Conservation (phyloP, 257 asterid genomes). For the Fraxinus cuspidata region DNA sequence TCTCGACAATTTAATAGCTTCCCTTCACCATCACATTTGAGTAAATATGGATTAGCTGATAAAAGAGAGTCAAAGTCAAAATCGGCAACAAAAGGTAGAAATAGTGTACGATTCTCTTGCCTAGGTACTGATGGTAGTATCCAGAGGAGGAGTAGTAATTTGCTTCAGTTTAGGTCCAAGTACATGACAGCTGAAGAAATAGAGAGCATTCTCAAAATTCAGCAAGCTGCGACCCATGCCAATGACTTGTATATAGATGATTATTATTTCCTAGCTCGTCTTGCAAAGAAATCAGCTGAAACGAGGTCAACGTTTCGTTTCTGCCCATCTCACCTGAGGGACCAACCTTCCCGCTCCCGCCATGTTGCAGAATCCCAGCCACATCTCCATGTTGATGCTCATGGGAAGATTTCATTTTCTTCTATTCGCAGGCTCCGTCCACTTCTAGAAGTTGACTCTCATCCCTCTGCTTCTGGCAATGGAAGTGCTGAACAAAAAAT, state of each 20-base stretch:
- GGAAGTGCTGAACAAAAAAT: conserved; percentile 25
- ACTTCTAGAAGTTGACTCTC: conserved; percentile 38
- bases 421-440: conserved; percentile 39
- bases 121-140: conserved; percentile 28
- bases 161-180: conserved; percentile 36
- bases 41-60: conserved; percentile 31
- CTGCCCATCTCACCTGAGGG: conserved; percentile 30
- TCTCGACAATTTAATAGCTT: conserved; percentile 42
- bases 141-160: conserved; percentile 24
- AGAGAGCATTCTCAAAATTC: conserved; percentile 35
- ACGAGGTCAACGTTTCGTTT: conserved; percentile 27
- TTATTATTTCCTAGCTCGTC: conserved; percentile 38
- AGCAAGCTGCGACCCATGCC: conserved; percentile 34
- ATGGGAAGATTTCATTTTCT: conserved; percentile 35
- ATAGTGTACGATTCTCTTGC: conserved; percentile 24
- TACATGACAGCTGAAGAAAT: conserved; percentile 38
- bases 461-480: conserved; percentile 22
- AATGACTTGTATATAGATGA: conserved; percentile 38
- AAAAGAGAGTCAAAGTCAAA: conserved; percentile 28
- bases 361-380: conserved; percentile 29
- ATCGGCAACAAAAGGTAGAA: conserved; percentile 26
- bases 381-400: conserved; percentile 39
- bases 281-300: conserved; percentile 30
- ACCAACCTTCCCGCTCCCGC: conserved; percentile 28
- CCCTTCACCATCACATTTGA: conserved; percentile 45